These are phyloP conservation scores for Agrocybe pediades DNA, from an alignment of 768 basidiomycete species.

Conservation along the genomic window DNA sequence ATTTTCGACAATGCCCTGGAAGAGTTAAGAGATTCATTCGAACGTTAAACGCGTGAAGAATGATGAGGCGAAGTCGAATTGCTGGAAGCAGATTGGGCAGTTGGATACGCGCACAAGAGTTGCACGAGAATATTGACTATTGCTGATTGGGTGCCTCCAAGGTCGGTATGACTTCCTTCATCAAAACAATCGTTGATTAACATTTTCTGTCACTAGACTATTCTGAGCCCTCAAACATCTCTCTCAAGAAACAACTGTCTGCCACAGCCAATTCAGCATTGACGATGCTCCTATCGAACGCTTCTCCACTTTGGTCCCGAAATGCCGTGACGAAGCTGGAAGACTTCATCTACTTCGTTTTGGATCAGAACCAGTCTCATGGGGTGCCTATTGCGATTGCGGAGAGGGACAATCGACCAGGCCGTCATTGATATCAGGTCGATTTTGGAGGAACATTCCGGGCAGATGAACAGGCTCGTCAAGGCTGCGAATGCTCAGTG, in stretches of 20 bases:
- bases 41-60: slow-evolving; percentile 80
- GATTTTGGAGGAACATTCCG: slow-evolving; percentile 72
- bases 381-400: slow-evolving; percentile 87
- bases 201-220: slow-evolving; percentile 48
- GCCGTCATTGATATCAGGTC: slow-evolving; percentile 83
- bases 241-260: slow-evolving; percentile 38
- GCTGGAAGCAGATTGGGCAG: slow-evolving; percentile 83
- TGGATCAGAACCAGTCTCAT: slow-evolving; percentile 93
- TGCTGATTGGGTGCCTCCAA: slow-evolving; percentile 99
- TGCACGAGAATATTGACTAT: slow-evolving; percentile 88
- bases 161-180: slow-evolving; percentile 43
- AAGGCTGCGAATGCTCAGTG: slow-evolving; percentile 11
- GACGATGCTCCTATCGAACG: slow-evolving; percentile 79
- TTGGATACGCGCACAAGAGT: slow-evolving; percentile 73
- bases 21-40: slow-evolving; percentile 73
- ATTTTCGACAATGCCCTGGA: slow-evolving; percentile 70
- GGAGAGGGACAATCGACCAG: slow-evolving; percentile 90
- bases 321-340: slow-evolving; percentile 92
- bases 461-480: slow-evolving; percentile 30
- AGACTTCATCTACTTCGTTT: slow-evolving; percentile 89
- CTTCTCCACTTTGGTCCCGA: slow-evolving; percentile 80
- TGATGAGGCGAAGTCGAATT: slow-evolving; percentile 61
- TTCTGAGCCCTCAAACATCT: slow-evolving; percentile 52
- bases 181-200: background rate
- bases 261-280: slow-evolving; percentile 54